A percentile compares a stretch with the other conserved stretches of the same genome.
phyloP scores from a whole-genome alignment of 768 basidiomycete species.

The Megacollybia marginata region DNA sequence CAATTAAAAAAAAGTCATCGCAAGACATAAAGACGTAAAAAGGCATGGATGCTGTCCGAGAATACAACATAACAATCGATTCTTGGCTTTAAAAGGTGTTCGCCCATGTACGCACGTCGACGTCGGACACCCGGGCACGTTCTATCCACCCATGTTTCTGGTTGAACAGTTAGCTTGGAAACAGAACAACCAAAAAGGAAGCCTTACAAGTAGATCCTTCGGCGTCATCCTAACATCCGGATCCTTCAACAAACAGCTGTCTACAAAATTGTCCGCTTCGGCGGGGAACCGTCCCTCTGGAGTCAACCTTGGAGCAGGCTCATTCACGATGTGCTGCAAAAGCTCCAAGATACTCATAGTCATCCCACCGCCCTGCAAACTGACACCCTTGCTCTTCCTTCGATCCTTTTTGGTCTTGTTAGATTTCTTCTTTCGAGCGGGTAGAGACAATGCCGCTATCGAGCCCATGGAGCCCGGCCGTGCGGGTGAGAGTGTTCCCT shows the following conservation, averaged over 20 bases:
- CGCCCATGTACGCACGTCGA: slow-evolving; percentile 79
- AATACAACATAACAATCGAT: not conserved
- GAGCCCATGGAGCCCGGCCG: slow-evolving; percentile 47
- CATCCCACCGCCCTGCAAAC: slow-evolving; percentile 89
- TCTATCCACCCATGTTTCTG: slow-evolving; percentile 76
- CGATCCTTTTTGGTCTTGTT: slow-evolving; percentile 62
- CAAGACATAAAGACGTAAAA: too few relatives aligned
- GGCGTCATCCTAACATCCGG: slow-evolving; percentile 78
- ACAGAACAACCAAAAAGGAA: slow-evolving; percentile 1
- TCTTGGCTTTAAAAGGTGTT: slow-evolving; percentile 27
- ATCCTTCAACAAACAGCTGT: slow-evolving; percentile 88
- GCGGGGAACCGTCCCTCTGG: slow-evolving; percentile 60
- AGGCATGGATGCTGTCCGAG: not conserved
- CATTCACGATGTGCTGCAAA: slow-evolving; percentile 97
- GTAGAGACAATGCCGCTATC: slow-evolving; percentile 32
- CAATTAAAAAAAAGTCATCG: too few relatives aligned
- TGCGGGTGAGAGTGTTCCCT: slow-evolving; percentile 71
- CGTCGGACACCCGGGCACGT: slow-evolving; percentile 44
- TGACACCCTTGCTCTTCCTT: slow-evolving; percentile 87
- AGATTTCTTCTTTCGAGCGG: slow-evolving; percentile 16
- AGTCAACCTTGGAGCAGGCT: slow-evolving; percentile 86
- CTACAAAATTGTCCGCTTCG: slow-evolving; percentile 79
- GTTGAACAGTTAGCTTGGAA: not conserved
- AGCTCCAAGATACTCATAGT: slow-evolving; percentile 98
- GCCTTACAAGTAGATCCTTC: slow-evolving; percentile 72